Base-by-base conservation (phyloP, 208 protist species). In the Acanthamoeba lenticulata region DNA sequence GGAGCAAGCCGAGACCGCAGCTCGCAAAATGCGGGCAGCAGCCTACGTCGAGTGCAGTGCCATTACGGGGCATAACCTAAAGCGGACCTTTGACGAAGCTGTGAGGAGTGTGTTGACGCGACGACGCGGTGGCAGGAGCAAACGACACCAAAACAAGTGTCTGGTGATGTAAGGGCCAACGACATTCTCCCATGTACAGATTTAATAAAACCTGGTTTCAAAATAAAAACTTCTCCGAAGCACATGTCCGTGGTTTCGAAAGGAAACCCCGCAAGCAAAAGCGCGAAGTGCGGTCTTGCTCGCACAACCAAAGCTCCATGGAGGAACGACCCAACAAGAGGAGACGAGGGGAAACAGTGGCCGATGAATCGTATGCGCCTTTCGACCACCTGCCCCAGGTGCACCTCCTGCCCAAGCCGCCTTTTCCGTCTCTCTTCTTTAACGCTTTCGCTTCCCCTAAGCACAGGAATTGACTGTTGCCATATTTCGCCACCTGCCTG, bases 41-140 rank as follows among this genome's bases (percentile, higher is more conserved):
- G 19, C 5, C 32, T 96, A 96, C 92, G 92, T 96, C 49, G 95
- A 96, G 86, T 95, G 93, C 86, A 95, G 90, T 27, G 93, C 95
- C n/a, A 47, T 94, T 11, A 96, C 77, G 1, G 92, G 91, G 0
- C 57, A 96, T 5, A 93, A 93, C 42, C 67, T 96, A n/a, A 96
- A 96, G 79, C 40, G 40, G 38, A 86, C 94, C 42, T 96, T 96
- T 42, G 94, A 96, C 72, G 91, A 90, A 65, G 95, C 95, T 1
- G 81, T 96, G n/a, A 96, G 88, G 88, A 49, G 92, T 24, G 88
- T 95, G 0, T n/a, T 95, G 5, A 1, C 89, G 11, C 44, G 57
- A 40, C 7, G 7, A 19, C 38, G n/a, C 13, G 2, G 44, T 36
- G 44, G 7, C 42, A 60, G 52, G n/a, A 57, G 47, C 47, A 1